Evolutionary conservation across 2,329 filamentous ascomycete species (phyloP), one percentile per base, ranked within the genome.

Genomic region (Fusarium musae): DNA sequence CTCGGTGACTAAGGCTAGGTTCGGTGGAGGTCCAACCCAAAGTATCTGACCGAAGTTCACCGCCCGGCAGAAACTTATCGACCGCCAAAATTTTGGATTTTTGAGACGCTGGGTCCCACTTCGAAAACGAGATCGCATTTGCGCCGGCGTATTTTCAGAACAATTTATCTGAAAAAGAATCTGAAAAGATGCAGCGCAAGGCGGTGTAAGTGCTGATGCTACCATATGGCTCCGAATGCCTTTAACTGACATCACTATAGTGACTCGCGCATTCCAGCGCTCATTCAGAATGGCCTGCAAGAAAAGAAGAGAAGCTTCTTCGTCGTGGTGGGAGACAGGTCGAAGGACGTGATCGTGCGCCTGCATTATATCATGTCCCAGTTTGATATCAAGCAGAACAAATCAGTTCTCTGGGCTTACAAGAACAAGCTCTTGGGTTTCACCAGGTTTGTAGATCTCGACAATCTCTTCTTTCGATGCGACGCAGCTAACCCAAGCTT

Each of bases 291-390:
- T 93, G 93, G 93, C 75, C 87, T 95, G 70, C 94, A 93, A 83
- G 95, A 98, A 83, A 98, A 97, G 89, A 98, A 98, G 86, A 91
- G 96, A 83, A 97, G 93, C 85, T 98, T 99, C 87, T 97, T 99
- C 83, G 94, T 99, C 65, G 92, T 99, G 30, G 96, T 99, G 50
- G 96, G 96, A 79, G 81, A 99, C 83, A 91, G 91, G 66, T 91
- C 95, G 75, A 99, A 99, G 83, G 96, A 99, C 87, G 94, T 96
- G 77, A 98, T 99, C 80, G 95, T 98, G 75, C 91, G 98, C 80
- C 88, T 89, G 67, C 95, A 98, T 84, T 95, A 96, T 80, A 97
- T 99, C 79, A 93, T 98, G 87, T 93, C 95, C 57, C 93, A 90
- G 77, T 92, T 93, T 80, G 94, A 97, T 81, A 90, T 98, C 74